Evolutionary conservation across 106 monocot species (phyloP).

Genomic region (Phalaenopsis aphrodite): DNA sequence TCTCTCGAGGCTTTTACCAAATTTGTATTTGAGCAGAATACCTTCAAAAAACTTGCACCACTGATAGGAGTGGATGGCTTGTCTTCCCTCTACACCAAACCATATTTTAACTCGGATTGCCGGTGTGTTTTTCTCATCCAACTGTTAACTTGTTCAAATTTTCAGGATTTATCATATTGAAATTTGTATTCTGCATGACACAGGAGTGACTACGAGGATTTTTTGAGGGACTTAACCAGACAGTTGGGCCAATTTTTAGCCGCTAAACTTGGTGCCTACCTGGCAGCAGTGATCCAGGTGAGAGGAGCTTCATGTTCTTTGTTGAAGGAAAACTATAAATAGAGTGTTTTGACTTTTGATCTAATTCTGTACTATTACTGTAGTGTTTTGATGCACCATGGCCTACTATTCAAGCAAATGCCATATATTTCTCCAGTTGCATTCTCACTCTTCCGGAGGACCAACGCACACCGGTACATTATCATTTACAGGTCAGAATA

Average conservation of each 20-base stretch:
- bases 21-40: slow-evolving; percentile 28
- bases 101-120: slow-evolving; percentile 64
- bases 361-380: background rate
- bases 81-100: slow-evolving; percentile 43
- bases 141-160: background rate
- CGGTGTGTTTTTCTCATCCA: slow-evolving; percentile 34
- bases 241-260: slow-evolving; percentile 52
- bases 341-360: background rate
- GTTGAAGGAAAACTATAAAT: background rate
- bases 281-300: slow-evolving; percentile 81
- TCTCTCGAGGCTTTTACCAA: background rate
- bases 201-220: slow-evolving; percentile 91
- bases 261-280: slow-evolving; percentile 55
- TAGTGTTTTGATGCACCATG: slow-evolving; percentile 96
- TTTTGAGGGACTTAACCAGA: slow-evolving; percentile 71
- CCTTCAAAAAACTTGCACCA: slow-evolving; percentile 59
- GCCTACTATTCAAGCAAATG: slow-evolving; percentile 92
- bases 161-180: background rate
- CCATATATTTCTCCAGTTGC: slow-evolving; percentile 82
- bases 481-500: slow-evolving; percentile 55
- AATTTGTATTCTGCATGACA: background rate
- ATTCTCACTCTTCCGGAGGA: slow-evolving; percentile 69
- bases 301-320: background rate
- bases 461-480: slow-evolving; percentile 56
- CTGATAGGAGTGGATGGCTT: slow-evolving; percentile 63